A percentile compares a stretch with the other conserved stretches of the same genome.
Conservation (phyloP, 164 flowering plant species). For the Sedum album region DNA sequence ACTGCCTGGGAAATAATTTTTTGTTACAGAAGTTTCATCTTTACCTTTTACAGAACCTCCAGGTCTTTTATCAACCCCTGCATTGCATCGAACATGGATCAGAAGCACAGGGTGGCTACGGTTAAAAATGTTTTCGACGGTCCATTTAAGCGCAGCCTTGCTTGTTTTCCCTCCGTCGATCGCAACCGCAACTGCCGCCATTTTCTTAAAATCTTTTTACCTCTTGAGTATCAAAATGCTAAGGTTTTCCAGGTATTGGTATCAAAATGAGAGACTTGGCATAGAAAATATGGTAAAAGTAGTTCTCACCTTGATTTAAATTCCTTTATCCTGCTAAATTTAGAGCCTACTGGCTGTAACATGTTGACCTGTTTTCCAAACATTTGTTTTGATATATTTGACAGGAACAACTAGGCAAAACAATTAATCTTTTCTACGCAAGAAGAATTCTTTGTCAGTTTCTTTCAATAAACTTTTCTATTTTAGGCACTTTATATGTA, state of each 20-base stretch:
- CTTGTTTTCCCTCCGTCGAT: slow-evolving; percentile 50
- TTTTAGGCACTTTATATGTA: background rate
- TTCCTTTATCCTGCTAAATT: background rate
- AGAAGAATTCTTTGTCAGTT: background rate
- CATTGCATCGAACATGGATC: slow-evolving; percentile 31
- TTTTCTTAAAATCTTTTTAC: slow-evolving; percentile 13
- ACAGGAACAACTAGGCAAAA: background rate
- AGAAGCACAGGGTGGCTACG: slow-evolving; percentile 38
- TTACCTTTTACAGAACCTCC: background rate
- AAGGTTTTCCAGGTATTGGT: too few relatives aligned
- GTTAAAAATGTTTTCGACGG: slow-evolving; percentile 34
- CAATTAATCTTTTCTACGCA: background rate
- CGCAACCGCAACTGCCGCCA: slow-evolving; percentile 42
- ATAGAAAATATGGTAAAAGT: too few relatives aligned
- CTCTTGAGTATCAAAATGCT: background rate
- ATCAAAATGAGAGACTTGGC: too few relatives aligned
- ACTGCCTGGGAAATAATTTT: background rate
- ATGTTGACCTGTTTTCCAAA: background rate
- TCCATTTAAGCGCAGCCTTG: slow-evolving; percentile 51
- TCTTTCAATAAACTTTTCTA: background rate
- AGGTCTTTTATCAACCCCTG: background rate
- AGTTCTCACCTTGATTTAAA: background rate
- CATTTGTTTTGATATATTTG: background rate
- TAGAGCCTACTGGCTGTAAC: background rate
- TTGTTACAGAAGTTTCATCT: background rate